These are phyloP conservation scores for Amesomyces nigricolor DNA, from an alignment of 2,329 filamentous ascomycete genomes.

Conservation along the genomic window DNA sequence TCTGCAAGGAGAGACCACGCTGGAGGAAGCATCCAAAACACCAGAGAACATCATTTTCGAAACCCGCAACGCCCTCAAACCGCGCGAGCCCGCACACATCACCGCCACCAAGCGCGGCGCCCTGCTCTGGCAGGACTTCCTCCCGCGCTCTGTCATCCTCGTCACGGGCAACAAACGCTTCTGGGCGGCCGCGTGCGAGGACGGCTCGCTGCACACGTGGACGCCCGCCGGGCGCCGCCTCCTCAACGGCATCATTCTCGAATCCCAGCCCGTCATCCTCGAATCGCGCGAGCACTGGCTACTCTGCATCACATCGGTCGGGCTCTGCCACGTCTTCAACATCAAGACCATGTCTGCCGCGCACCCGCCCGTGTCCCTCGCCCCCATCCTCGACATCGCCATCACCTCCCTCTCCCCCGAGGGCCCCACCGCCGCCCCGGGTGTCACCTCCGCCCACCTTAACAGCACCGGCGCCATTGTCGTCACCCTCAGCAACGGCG, in stretches of 20 bases:
- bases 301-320: slow-evolving; percentile 80
- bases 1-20: slow-evolving; percentile 45
- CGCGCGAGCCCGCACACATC: slow-evolving; percentile 76
- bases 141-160: slow-evolving; percentile 80
- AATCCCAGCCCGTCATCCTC: slow-evolving; percentile 89
- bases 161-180: slow-evolving; percentile 86
- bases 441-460: slow-evolving; percentile 83
- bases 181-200: slow-evolving; percentile 90
- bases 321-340: slow-evolving; percentile 92
- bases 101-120: slow-evolving; percentile 75
- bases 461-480: slow-evolving; percentile 83
- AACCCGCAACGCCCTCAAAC: slow-evolving; percentile 74
- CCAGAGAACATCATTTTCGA: slow-evolving; percentile 75
- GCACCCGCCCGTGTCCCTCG: slow-evolving; percentile 84
- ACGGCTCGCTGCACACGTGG: slow-evolving; percentile 86
- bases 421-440: slow-evolving; percentile 67
- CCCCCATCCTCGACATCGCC: slow-evolving; percentile 82
- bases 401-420: slow-evolving; percentile 72
- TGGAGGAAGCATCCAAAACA: slow-evolving; percentile 57
- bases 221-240: slow-evolving; percentile 83
- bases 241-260: slow-evolving; percentile 77
- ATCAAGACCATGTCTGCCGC: slow-evolving; percentile 74
- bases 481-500: slow-evolving; percentile 88
- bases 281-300: slow-evolving; percentile 88
- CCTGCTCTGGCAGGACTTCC: slow-evolving; percentile 86